phyloP scores from a whole-genome alignment of 2,329 filamentous ascomycete species.

The Cladosporium austrohemisphaericum region DNA sequence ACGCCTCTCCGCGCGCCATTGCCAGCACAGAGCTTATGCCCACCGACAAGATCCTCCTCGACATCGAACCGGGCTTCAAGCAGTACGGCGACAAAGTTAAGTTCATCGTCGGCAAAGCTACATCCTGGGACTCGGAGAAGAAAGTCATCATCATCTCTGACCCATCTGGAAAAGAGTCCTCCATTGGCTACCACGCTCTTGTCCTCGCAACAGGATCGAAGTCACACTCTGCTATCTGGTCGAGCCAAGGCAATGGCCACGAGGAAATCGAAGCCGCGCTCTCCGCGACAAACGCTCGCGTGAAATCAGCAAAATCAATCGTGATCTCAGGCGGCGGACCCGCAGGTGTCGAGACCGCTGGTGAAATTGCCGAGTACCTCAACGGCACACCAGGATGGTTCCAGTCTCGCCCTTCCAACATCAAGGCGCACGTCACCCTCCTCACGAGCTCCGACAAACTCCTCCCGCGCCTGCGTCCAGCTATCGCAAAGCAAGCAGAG shows the following conservation, averaged over 20 bases:
- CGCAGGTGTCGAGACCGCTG: conserved; percentile 36
- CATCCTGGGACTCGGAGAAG: conserved; percentile 38
- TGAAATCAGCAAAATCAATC: conserved; percentile 34
- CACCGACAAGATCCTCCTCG: conserved; percentile 45
- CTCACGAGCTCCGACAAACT: conserved; percentile 38
- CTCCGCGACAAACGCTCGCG: conserved; percentile 26
- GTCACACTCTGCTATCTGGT: conserved; percentile 40
- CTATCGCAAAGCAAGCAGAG: conserved; percentile 40
- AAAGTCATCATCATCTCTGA: conserved; percentile 42
- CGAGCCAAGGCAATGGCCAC: conserved; percentile 33
- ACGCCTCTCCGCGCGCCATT: conserved; percentile 42
- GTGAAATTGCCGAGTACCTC: conserved; percentile 33
- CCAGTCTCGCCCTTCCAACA: conserved; percentile 29
- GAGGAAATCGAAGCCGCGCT: conserved; percentile 25
- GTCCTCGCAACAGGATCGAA: conserved; percentile 52
- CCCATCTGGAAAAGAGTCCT: conserved; percentile 26
- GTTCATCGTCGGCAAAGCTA: conserved; percentile 49
- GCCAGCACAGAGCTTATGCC: conserved; percentile 44
- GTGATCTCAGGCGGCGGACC: conserved; percentile 37
- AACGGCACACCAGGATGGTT: conserved; percentile 44
- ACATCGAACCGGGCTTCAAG: conserved; percentile 46
- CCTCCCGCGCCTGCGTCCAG: conserved; percentile 38
- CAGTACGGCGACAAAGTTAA: conserved; percentile 44
- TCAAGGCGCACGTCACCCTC: conserved; percentile 40
- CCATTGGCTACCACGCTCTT: conserved; percentile 48